A percentile compares a stretch with the other conserved stretches of the same genome.
phyloP scores from a whole-genome alignment of 163 green algal species.

The Scenedesmus sp. region DNA sequence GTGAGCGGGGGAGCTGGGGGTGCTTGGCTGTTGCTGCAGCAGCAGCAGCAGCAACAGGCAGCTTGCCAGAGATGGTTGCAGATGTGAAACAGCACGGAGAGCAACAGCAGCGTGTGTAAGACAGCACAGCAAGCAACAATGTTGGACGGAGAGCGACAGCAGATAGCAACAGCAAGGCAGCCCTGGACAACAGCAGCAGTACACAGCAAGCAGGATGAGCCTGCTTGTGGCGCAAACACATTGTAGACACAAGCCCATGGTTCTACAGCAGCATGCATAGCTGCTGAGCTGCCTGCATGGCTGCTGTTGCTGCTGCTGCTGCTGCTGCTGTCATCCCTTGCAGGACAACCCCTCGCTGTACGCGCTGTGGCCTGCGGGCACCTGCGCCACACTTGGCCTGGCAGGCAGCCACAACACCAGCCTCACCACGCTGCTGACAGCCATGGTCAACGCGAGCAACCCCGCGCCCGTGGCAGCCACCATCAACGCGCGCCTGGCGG shows the following conservation, averaged over 20 bases:
- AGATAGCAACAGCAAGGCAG: background rate
- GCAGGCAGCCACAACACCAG: slow-evolving; percentile 40
- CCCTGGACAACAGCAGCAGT: no score
- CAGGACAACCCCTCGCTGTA: slow-evolving; percentile 36
- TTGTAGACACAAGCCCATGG: no score
- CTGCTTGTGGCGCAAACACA: no score
- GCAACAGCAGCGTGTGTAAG: background rate
- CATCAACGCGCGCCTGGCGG: background rate
- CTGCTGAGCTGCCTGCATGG: background rate
- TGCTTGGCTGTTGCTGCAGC: background rate
- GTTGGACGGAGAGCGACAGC: background rate
- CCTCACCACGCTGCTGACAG: slow-evolving; percentile 57
- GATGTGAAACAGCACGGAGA: background rate
- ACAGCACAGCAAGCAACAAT: no score
- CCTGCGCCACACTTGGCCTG: slow-evolving; percentile 40
- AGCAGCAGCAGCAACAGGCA: no score
- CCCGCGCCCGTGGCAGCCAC: slow-evolving; percentile 3
- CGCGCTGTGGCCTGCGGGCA: slow-evolving; percentile 50
- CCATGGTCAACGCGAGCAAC: slow-evolving; percentile 53
- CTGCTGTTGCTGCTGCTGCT: background rate
- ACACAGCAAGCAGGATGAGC: no score
- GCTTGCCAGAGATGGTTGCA: background rate
- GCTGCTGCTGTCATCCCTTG: background rate
- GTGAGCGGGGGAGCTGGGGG: background rate
- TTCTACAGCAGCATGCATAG: background rate